phyloP scores from a whole-genome alignment of 1,139 yeast genomes.

The Chernovozyma sophiae-reginae region DNA sequence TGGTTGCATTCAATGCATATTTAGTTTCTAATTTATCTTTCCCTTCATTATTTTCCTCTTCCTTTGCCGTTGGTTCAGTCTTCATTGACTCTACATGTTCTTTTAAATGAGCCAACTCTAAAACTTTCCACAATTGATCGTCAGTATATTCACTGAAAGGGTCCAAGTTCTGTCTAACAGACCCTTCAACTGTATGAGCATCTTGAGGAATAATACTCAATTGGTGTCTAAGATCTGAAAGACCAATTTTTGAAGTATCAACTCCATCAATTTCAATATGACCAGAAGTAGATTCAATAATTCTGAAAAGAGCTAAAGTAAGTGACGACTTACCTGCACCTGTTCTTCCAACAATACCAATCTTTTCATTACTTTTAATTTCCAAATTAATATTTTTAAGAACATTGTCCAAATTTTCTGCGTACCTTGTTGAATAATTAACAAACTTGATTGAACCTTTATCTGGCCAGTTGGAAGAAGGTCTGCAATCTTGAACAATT shows the following conservation, averaged over 20 bases:
- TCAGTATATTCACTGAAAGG: conserved; percentile 22
- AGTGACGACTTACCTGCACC: conserved; percentile 32
- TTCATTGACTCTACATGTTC: conserved; percentile 25
- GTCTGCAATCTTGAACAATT: conserved; percentile 20
- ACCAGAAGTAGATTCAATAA: conserved; percentile 25
- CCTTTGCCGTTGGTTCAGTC: conserved; percentile 18
- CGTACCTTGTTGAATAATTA: conserved; percentile 23
- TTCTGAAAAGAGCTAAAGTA: conserved; percentile 27
- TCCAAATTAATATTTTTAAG: conserved; percentile 20
- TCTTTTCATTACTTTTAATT: conserved; percentile 22
- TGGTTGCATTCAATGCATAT: conserved; percentile 15
- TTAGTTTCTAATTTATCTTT: conserved; percentile 10
- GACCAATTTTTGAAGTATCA: conserved; percentile 22
- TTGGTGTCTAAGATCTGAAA: conserved; percentile 24
- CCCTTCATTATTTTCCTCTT: conserved; percentile 13
- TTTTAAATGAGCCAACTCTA: conserved; percentile 27
- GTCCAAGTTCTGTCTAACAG: conserved; percentile 27
- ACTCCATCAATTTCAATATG: conserved; percentile 24
- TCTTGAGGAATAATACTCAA: conserved; percentile 31
- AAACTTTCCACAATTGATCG: conserved; percentile 24
- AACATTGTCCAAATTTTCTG: conserved; percentile 25
- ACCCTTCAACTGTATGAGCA: conserved; percentile 26
- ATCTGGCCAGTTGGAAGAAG: conserved; percentile 21
- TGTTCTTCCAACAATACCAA: conserved; percentile 31
- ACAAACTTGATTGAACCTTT: conserved; percentile 20